These are phyloP conservation scores for Lachancea kluyveri DNA, from an alignment of 805 yeast species.

Conservation along the genomic window DNA sequence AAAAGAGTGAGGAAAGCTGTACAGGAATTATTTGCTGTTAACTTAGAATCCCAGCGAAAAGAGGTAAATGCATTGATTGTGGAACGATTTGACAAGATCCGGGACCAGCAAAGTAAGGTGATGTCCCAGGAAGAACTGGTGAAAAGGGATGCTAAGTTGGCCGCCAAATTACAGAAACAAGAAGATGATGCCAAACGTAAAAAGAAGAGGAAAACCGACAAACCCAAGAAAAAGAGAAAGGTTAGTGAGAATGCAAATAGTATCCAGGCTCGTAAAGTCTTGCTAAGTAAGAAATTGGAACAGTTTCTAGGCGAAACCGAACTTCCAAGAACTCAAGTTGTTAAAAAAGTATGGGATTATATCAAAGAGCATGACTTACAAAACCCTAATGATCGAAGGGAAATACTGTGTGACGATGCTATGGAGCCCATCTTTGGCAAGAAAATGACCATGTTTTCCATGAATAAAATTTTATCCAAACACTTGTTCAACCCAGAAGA, in stretches of 20 bases:
- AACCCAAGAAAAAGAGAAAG: conserved; percentile 14
- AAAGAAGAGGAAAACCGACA: conserved; percentile 10
- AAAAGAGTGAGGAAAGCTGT: conserved; percentile 65
- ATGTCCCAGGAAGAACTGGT: conserved; percentile 35
- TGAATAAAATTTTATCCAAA: conserved; percentile 47
- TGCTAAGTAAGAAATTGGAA: conserved; percentile 47
- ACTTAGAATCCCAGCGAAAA: conserved; percentile 46
- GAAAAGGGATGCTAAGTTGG: conserved; percentile 45
- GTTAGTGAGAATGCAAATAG: conserved; percentile 27
- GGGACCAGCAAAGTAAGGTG: conserved; percentile 27
- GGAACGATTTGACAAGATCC: conserved; percentile 47
- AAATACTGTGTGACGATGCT: conserved; percentile 56
- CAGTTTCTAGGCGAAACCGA: conserved; percentile 40
- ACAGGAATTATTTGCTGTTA: conserved; percentile 59
- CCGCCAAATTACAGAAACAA: conserved; percentile 39
- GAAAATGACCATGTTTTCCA: conserved; percentile 49
- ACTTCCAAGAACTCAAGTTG: conserved; percentile 63
- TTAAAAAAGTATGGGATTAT: conserved; percentile 63
- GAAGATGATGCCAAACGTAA: conserved; percentile 11
- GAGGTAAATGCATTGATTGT: conserved; percentile 55
- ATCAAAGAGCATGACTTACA: conserved; percentile 59
- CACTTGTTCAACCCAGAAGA: conserved; percentile 40
- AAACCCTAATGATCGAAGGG: conserved; percentile 59
- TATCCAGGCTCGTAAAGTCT: conserved; percentile 35
- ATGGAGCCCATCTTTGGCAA: conserved; percentile 56